A percentile compares a stretch with the other conserved stretches of the same genome.
These are phyloP conservation scores for Raphanus hybrid DNA, from an alignment of 441 rosid species.

Conservation along the genomic window DNA sequence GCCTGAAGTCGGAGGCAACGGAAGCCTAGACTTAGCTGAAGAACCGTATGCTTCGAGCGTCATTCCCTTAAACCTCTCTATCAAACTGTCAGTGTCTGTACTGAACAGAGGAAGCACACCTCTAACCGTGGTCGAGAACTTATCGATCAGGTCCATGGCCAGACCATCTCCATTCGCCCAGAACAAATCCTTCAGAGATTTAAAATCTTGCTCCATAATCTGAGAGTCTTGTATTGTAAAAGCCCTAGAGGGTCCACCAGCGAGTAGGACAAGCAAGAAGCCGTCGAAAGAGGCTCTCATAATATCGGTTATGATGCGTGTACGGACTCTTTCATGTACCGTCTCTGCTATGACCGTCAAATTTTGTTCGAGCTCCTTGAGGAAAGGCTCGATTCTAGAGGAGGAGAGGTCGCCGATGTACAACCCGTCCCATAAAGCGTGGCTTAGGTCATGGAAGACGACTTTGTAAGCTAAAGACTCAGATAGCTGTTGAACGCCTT, in stretches of 20 bases:
- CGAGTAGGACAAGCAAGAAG: conserved; percentile 87
- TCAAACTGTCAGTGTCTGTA: conserved; percentile 79
- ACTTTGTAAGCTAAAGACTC: conserved; percentile 85
- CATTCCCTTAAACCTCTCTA: conserved; percentile 71
- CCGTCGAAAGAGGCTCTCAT: conserved; percentile 96
- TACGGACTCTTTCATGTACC: conserved; percentile 80
- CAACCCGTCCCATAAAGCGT: conserved; percentile 86
- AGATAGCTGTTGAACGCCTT: conserved; percentile 87
- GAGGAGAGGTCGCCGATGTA: conserved; percentile 79
- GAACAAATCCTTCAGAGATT: conserved; percentile 83
- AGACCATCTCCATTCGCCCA: conserved; percentile 97
- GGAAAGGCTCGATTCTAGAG: conserved; percentile 76
- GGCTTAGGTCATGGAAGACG: conserved; percentile 82
- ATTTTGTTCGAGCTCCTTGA: conserved; percentile 75
- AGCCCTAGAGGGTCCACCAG: conserved; percentile 95
- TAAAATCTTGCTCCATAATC: conserved; percentile 86
- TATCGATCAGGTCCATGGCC: conserved; percentile 78
- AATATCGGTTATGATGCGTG: conserved; percentile 74
- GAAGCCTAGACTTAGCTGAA: conserved; percentile 81
- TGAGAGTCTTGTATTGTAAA: conserved; percentile 80
- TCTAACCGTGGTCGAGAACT: conserved; percentile 67
- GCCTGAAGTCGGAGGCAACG: conserved; percentile 90
- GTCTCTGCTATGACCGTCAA: conserved; percentile 69
- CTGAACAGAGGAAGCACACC: conserved; percentile 80
- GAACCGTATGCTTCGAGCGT: conserved; percentile 81